These are phyloP conservation scores for Didymella lethalis DNA, from an alignment of 2,329 filamentous ascomycete genomes.

Conservation along the genomic window DNA sequence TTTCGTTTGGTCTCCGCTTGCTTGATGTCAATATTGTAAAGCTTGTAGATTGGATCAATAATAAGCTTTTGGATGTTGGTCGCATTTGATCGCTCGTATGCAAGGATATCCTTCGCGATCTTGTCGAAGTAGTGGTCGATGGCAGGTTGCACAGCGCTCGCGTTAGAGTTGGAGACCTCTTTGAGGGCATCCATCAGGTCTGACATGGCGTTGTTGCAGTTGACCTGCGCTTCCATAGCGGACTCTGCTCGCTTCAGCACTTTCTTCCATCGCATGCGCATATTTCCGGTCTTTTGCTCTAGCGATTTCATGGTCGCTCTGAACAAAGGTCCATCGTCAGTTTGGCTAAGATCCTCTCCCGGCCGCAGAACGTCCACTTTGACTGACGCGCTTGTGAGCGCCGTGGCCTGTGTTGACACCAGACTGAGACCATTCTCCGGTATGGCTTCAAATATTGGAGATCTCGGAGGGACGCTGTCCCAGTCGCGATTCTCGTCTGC, in stretches of 20 bases:
- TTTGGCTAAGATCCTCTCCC: conserved; percentile 78
- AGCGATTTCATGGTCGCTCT: conserved; percentile 95
- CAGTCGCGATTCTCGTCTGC: conserved; percentile 62
- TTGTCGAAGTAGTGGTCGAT: conserved; percentile 98
- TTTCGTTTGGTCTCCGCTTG: conserved; percentile 96
- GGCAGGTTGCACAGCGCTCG: conserved; percentile 95
- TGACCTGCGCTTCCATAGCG: conserved; percentile 77
- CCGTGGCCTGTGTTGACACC: conserved; percentile 52
- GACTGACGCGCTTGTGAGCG: conserved; percentile 55
- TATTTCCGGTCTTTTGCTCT: conserved; percentile 94
- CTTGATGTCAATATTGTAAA: conserved; percentile 97
- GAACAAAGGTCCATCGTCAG: conserved; percentile 94
- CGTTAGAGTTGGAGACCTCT: conserved; percentile 88
- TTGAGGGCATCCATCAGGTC: conserved; percentile 85
- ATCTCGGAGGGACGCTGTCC: conserved; percentile 54
- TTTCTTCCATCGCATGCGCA: conserved; percentile 94
- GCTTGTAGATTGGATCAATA: conserved; percentile 88
- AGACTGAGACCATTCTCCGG: conserved; percentile 58
- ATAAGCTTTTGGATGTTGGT: conserved; percentile 87
- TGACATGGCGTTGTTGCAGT: conserved; percentile 84
- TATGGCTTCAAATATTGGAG: conserved; percentile 57
- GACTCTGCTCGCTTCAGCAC: conserved; percentile 94
- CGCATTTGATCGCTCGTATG: conserved; percentile 86
- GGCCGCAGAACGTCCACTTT: conserved; percentile 92
- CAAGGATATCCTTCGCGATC: conserved; percentile 87